These are phyloP conservation scores for Hydnum rufescens DNA, from an alignment of 768 basidiomycete genomes.

Conservation along the genomic window DNA sequence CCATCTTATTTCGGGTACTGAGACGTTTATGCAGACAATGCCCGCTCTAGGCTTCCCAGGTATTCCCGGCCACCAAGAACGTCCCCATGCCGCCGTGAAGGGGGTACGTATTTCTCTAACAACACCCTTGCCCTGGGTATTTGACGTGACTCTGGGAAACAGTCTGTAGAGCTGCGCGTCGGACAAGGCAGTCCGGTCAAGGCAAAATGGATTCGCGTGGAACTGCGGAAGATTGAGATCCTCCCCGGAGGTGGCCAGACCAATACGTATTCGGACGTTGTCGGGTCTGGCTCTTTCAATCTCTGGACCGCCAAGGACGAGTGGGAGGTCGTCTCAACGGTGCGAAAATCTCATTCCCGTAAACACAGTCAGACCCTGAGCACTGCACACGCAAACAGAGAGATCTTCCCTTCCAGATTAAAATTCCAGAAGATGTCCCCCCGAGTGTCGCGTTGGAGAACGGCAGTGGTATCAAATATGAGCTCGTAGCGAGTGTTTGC, in stretches of 20 bases:
- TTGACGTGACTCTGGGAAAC: no score
- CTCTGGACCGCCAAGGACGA: conserved; percentile 70
- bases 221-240: conserved; percentile 78
- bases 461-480: conserved; percentile 71
- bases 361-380: conserved; percentile 2
- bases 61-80: conserved; percentile 57
- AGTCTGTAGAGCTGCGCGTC: conserved; percentile 76
- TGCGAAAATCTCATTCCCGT: conserved; percentile 18
- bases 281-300: conserved; percentile 63
- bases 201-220: conserved; percentile 82
- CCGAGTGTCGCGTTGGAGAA: conserved; percentile 66
- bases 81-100: conserved; percentile 68
- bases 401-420: conserved; percentile 79
- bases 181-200: conserved; percentile 50
- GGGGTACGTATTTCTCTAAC: conserved; percentile 39
- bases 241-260: conserved; percentile 47
- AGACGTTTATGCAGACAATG: background rate
- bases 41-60: conserved; percentile 53
- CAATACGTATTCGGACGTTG: conserved; percentile 59
- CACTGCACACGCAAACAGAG: conserved; percentile 25
- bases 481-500: conserved; percentile 73
- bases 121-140: no score
- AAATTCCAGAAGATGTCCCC: conserved; percentile 82
- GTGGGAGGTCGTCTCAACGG: conserved; percentile 46
- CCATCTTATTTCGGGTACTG: conserved; percentile 3